Evolutionary conservation across 1,284 basidiomycete species (phyloP), one percentile per base, ranked within the genome.

Genomic region (Ceratorhiza oryzae-sativae): DNA sequence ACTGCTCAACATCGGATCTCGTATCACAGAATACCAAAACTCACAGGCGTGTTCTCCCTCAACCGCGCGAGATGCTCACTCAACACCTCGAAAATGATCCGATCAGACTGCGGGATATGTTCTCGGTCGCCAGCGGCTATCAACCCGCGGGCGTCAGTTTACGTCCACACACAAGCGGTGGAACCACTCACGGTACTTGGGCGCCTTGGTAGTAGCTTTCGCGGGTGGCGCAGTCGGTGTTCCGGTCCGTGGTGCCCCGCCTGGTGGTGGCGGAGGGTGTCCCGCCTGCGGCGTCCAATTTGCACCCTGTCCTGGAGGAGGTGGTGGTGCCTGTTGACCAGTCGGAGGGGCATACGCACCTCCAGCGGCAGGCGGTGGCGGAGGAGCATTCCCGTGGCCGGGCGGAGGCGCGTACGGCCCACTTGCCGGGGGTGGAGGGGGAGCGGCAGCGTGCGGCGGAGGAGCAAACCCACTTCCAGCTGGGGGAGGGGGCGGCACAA

Each of bases 61-160:
- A 94, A 80, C 41, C 85, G 84, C 51, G 84, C 82, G 75, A 94
- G 78, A 73, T 90, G 88, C 53, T 83, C 83, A 12, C 83, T 84
- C 46, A 95, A 82, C n/a, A 89, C 83, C 58, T 87, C 84, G 77
- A 86, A 93, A 63, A 93, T 88, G 0, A 90, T 88, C 75, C 84
- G 82, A 48, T 87, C 85, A 45, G 84, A 81, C 9, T 90, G 88
- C 3, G 95, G 90, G 72, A 98, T 97, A 81, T 98, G 97, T 34
- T 87, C 89, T 41, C 95, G 87, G 80, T 98, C 96, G 72, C 96
- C 96, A 49, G 90, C 85, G 36, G 95, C 94, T 96, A 77, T 9
- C 72, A 18, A 62, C 59, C 72, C 71, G 41, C 48, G 39, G 10
- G 71, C 30, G 72, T 74, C 79, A 80, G 27, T 83, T 80, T 84